phyloP scores from a whole-genome alignment of 164 flowering plant species.

The Paratinospora sagittata region DNA sequence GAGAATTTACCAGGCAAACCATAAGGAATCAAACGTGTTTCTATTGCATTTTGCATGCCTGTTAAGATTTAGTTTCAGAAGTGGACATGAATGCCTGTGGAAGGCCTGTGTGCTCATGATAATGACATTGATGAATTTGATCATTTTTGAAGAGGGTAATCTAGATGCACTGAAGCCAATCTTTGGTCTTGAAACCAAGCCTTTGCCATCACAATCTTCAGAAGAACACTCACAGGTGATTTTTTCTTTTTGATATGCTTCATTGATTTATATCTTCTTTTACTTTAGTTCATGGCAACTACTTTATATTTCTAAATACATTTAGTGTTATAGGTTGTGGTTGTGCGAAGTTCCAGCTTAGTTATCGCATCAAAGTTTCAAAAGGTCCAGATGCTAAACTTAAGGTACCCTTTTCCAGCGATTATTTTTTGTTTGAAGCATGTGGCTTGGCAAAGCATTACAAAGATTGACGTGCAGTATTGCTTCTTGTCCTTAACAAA shows the following conservation, averaged over 20 bases:
- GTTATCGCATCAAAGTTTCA: slow-evolving; percentile 50
- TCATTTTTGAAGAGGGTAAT: slow-evolving; percentile 61
- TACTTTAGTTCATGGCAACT: neutral
- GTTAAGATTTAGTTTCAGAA: slow-evolving; percentile 43
- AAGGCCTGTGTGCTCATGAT: slow-evolving; percentile 53
- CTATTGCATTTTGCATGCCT: slow-evolving; percentile 60
- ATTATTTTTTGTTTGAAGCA: no score
- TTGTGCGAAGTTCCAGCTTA: slow-evolving; percentile 22
- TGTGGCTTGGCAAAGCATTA: neutral
- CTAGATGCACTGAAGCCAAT: slow-evolving; percentile 34
- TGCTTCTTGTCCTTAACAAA: no score
- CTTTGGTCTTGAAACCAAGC: slow-evolving; percentile 17
- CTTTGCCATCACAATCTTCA: slow-evolving; percentile 16
- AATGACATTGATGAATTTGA: slow-evolving; percentile 48
- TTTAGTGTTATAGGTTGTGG: slow-evolving; percentile 32
- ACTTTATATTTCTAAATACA: slow-evolving; percentile 7
- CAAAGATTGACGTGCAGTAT: no score
- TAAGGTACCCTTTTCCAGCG: slow-evolving; percentile 29
- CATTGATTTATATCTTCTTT: neutral
- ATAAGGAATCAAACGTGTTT: slow-evolving; percentile 54
- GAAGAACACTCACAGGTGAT: slow-evolving; percentile 36
- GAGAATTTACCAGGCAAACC: slow-evolving; percentile 27
- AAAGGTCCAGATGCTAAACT: slow-evolving; percentile 32
- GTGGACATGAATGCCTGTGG: slow-evolving; percentile 47
- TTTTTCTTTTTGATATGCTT: neutral